These are phyloP conservation scores for Coemansia sp. DNA, from an alignment of 192 early-diverging fungal genomes.

Conservation along the genomic window DNA sequence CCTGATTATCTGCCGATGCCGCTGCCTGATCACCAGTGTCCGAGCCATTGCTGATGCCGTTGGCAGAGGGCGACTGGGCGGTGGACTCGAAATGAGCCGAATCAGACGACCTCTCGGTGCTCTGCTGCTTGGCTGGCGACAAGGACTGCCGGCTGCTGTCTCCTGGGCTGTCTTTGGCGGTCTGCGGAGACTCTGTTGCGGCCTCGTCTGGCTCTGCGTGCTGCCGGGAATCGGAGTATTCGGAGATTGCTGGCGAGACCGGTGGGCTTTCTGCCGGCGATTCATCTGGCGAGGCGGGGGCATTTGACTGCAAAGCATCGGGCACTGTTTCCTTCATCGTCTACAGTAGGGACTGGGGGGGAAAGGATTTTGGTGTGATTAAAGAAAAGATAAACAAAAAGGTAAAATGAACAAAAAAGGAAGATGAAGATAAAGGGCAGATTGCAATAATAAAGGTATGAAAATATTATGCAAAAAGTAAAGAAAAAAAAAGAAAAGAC, in stretches of 20 bases:
- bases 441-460: not conserved
- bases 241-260: not conserved
- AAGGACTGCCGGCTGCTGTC: no score
- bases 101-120: not conserved
- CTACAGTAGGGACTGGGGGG: no score
- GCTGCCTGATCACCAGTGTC: no score
- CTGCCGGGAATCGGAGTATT: conserved; percentile 10
- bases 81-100: not conserved
- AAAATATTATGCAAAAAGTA: no score
- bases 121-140: no score
- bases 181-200: not conserved
- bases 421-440: not conserved
- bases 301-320: not conserved
- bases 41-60: no score
- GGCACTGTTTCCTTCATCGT: conserved; percentile 2
- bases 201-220: not conserved
- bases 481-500: not conserved
- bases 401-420: not conserved
- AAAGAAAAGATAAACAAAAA: not conserved
- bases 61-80: no score
- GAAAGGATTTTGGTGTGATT: not conserved
- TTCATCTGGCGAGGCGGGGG: not conserved
- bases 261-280: not conserved
- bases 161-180: not conserved
- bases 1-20: no score